These are phyloP conservation scores for Colletotrichum paranaense DNA, from an alignment of 2,329 filamentous ascomycete species.

Conservation along the genomic window DNA sequence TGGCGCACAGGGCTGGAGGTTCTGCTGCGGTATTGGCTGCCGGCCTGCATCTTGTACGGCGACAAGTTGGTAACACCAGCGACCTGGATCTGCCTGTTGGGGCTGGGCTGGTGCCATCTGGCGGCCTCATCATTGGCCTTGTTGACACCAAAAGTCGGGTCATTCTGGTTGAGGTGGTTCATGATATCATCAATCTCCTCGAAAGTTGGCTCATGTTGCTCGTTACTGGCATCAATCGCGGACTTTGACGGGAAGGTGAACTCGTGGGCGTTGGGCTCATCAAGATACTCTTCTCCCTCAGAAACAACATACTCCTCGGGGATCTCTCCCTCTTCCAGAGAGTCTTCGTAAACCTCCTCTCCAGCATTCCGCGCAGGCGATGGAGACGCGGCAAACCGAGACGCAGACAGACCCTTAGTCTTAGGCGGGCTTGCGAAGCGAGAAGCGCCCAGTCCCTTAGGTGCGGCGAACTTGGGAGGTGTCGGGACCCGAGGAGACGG, in stretches of 20 bases:
- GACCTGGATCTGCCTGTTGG: slow-evolving; percentile 50
- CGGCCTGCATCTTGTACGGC: slow-evolving; percentile 63
- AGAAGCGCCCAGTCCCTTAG: slow-evolving; percentile 58
- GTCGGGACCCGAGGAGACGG: slow-evolving; percentile 38
- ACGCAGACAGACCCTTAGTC: slow-evolving; percentile 54
- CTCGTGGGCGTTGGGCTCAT: slow-evolving; percentile 9
- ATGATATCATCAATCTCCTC: slow-evolving; percentile 95
- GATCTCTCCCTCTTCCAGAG: slow-evolving; percentile 36
- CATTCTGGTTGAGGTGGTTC: slow-evolving; percentile 81
- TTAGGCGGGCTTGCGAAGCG: slow-evolving; percentile 58
- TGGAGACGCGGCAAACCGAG: slow-evolving; percentile 56
- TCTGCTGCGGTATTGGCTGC: slow-evolving; percentile 71
- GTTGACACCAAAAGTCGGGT: slow-evolving; percentile 81
- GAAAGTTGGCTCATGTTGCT: slow-evolving; percentile 64
- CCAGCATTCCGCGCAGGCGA: slow-evolving; percentile 47
- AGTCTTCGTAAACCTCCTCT: slow-evolving; percentile 42
- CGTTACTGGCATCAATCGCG: slow-evolving; percentile 43
- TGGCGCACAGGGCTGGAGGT: slow-evolving; percentile 79
- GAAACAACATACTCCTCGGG: slow-evolving; percentile 37
- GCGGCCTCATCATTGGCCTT: slow-evolving; percentile 59
- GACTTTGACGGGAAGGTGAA: not conserved
- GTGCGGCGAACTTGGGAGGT: slow-evolving; percentile 36
- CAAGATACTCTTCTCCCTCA: slow-evolving; percentile 18
- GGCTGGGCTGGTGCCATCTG: slow-evolving; percentile 59
- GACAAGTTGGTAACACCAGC: slow-evolving; percentile 57